Evolutionary conservation across 1,284 basidiomycete genomes (phyloP).

Genomic region (Chondrostereum purpureum): DNA sequence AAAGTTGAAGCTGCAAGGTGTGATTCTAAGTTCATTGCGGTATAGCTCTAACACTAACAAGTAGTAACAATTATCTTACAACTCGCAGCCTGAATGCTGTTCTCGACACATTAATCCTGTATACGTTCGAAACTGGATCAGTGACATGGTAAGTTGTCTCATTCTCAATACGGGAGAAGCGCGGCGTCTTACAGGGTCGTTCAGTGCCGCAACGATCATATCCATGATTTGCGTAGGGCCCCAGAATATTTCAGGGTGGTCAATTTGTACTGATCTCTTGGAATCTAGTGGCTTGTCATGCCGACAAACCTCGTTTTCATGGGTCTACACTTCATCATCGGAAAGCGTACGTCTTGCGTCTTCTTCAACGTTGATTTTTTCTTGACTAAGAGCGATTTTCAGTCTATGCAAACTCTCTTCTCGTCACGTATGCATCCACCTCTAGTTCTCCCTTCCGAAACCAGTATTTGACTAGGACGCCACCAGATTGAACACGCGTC

Average conservation of each 20-base stretch:
- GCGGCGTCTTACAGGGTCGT: background rate
- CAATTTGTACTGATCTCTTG: too few relatives aligned
- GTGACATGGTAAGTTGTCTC: conserved; percentile 37
- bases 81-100: conserved; percentile 37
- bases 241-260: too few relatives aligned
- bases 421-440: conserved; percentile 27
- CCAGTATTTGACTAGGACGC: background rate
- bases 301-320: conserved; percentile 40
- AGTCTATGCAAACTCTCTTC: conserved; percentile 38
- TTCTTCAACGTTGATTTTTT: background rate
- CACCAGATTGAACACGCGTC: conserved; percentile 24
- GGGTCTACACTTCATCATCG: conserved; percentile 44
- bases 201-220: conserved; percentile 1
- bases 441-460: background rate
- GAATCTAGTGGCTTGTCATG: conserved; percentile 35
- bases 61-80: background rate
- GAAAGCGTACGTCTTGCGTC: conserved; percentile 32
- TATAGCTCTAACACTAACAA: too few relatives aligned
- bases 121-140: conserved; percentile 48
- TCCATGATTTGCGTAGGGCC: conserved; percentile 3
- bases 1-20: conserved; percentile 35
- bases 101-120: conserved; percentile 41
- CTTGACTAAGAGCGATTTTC: background rate
- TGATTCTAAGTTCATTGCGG: conserved; percentile 3
- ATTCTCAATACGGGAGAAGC: background rate